Evolutionary conservation across 1,284 basidiomycete genomes (phyloP).

Genomic region (Apiotrichum akiyoshidainum): DNA sequence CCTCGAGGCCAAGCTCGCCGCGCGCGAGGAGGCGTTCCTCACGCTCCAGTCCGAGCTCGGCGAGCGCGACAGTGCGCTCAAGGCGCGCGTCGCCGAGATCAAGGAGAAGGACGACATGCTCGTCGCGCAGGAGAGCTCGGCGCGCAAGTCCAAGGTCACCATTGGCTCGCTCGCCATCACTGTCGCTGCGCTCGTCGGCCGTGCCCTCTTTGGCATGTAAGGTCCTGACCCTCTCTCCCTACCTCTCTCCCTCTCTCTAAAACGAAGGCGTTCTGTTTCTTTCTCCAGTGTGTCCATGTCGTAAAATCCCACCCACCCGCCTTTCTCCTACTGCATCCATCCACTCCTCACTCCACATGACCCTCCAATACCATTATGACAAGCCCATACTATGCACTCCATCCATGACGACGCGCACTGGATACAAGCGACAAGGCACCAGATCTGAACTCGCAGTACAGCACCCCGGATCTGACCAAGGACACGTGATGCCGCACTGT

Average conservation of each 20-base stretch:
- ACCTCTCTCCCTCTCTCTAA: no score
- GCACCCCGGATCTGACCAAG: no score
- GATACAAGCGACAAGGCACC: not conserved
- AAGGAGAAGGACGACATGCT: constrained; percentile 6
- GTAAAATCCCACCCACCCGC: not conserved
- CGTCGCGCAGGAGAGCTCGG: not conserved
- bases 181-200: constrained; percentile 2
- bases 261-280: not conserved
- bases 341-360: not conserved
- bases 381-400: constrained; percentile 7
- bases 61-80: constrained; percentile 2
- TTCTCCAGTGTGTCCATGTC: not conserved
- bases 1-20: constrained; percentile 6
- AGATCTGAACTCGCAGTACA: no score
- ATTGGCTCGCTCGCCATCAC: constrained; percentile 3
- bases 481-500: no score
- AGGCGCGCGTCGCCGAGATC: constrained; percentile 5
- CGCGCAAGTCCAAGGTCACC: constrained; percentile 7
- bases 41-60: not conserved
- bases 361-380: constrained; percentile 4
- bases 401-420: not conserved
- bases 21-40: constrained; percentile 3
- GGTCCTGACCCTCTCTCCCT: not conserved
- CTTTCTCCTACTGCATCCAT: not conserved
- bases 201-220: constrained; percentile 5